Percentiles rank a stretch among this genome's conserved stretches.
phyloP scores from a whole-genome alignment of 75 land plant species.

The Pinus albicaulis region DNA sequence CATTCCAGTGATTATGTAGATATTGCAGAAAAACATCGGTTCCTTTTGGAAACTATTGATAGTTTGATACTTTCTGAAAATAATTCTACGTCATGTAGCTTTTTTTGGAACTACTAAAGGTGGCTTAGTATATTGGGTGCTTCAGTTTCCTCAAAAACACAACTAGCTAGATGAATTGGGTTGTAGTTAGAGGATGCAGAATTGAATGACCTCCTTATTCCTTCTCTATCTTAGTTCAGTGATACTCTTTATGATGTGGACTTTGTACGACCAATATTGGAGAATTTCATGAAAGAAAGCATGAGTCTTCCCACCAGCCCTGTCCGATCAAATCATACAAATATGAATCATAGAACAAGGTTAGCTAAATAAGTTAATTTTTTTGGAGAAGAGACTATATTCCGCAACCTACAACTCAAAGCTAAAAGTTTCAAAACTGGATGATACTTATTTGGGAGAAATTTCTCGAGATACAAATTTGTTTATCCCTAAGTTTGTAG shows the following conservation, averaged over 20 bases:
- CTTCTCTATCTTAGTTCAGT: slow-evolving; percentile 16
- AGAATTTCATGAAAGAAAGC: slow-evolving; percentile 63
- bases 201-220: slow-evolving; percentile 54
- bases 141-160: slow-evolving; percentile 42
- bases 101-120: slow-evolving; percentile 57
- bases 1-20: slow-evolving; percentile 7
- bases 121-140: slow-evolving; percentile 41
- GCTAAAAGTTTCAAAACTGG: too few species aligned
- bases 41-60: slow-evolving; percentile 62
- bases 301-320: slow-evolving; percentile 67
- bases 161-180: slow-evolving; percentile 54
- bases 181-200: slow-evolving; percentile 65
- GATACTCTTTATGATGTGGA: slow-evolving; percentile 65
- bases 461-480: too few species aligned
- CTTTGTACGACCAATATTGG: slow-evolving; percentile 54
- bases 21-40: slow-evolving; percentile 24
- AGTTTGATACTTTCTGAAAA: slow-evolving; percentile 61
- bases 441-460: too few species aligned
- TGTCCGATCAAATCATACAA: slow-evolving; percentile 15
- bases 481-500: too few species aligned
- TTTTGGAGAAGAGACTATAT: slow-evolving; percentile 53
- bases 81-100: slow-evolving; percentile 48
- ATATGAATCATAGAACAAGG: slow-evolving; percentile 48
- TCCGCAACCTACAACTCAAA: too few species aligned
- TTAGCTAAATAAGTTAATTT: slow-evolving; percentile 64